These are phyloP conservation scores for Colletotrichum cordylinicola DNA, from an alignment of 2,329 filamentous ascomycete genomes.

Conservation along the genomic window DNA sequence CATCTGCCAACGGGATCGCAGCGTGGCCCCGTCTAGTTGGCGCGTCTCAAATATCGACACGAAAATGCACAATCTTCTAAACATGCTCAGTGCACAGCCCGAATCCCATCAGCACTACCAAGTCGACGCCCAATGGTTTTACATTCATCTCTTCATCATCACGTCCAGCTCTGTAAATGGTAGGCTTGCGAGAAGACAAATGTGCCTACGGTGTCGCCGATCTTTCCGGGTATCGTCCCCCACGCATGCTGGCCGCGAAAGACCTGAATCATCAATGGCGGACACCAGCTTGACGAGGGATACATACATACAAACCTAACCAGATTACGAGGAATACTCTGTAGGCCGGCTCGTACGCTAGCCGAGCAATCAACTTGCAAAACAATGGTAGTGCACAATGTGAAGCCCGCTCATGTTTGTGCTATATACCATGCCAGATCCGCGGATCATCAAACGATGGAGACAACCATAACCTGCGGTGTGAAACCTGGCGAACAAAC, in stretches of 20 bases:
- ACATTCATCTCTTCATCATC: background rate
- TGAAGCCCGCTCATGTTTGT: constrained; percentile 3
- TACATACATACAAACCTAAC: background rate
- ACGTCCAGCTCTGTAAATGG: background rate
- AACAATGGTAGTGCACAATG: background rate
- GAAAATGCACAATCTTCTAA: background rate
- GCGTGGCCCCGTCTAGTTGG: background rate
- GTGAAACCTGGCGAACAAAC: constrained; percentile 9
- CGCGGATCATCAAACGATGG: constrained; percentile 24
- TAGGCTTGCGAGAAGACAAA: background rate
- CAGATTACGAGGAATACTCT: background rate
- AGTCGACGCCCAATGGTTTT: background rate
- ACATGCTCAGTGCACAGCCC: background rate
- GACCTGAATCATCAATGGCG: background rate
- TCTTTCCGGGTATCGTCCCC: background rate
- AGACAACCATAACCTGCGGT: constrained; percentile 4
- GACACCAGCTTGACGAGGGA: background rate
- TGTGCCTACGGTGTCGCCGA: background rate
- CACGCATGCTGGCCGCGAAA: background rate
- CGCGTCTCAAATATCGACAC: constrained; percentile 8
- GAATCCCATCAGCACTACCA: background rate
- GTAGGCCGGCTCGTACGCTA: background rate
- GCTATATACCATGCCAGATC: constrained; percentile 19
- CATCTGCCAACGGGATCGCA: background rate
- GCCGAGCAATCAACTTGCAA: background rate